Percentiles rank a stretch among this genome's conserved stretches.
phyloP scores from a whole-genome alignment of 768 basidiomycete genomes.

The Boletus pseudopeckii region DNA sequence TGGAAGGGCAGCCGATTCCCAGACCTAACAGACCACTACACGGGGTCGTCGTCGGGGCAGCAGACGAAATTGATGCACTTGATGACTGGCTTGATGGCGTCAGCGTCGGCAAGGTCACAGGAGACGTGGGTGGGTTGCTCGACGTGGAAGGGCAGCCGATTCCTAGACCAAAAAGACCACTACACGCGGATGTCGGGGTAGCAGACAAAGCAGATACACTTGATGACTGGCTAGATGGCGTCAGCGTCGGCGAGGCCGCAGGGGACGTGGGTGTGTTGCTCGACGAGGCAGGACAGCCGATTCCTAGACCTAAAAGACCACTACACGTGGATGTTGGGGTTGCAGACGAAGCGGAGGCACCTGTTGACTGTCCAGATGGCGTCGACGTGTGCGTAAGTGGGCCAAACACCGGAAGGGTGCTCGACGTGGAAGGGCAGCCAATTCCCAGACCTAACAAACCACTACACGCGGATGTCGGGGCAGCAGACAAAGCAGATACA shows the following conservation, averaged over 20 bases:
- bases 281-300: background rate
- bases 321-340: background rate
- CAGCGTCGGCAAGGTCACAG: background rate
- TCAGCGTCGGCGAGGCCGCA: background rate
- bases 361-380: too few relatives aligned
- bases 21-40: constrained; percentile 7
- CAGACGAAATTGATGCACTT: background rate
- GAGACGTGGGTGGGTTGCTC: background rate
- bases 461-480: background rate
- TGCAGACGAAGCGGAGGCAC: too few relatives aligned
- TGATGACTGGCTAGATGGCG: background rate
- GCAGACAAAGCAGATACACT: background rate
- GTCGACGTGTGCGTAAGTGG: too few relatives aligned
- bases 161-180: background rate
- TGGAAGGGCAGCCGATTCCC: background rate
- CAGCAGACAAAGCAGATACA: background rate
- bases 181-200: background rate
- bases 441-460: background rate
- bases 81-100: background rate
- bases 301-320: background rate
- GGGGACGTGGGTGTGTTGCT: background rate
- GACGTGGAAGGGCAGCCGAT: background rate
- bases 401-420: background rate
- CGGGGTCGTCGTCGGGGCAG: background rate
- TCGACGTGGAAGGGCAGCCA: background rate